Base-by-base conservation (phyloP, 441 rosid genomes). In the Adansonia gregorii region DNA sequence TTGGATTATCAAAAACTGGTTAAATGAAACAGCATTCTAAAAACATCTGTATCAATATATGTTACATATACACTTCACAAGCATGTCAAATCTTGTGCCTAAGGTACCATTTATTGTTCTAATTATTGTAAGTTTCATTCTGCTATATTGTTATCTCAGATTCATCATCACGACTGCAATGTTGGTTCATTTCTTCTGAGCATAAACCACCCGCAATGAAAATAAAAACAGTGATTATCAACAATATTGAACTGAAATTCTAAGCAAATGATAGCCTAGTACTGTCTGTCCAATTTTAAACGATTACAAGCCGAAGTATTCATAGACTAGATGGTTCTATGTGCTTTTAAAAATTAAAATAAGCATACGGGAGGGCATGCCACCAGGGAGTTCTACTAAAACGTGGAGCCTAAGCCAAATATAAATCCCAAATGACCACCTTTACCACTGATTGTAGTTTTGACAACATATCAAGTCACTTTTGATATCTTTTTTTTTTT, bases 51-150 rank as follows among this genome's bases (percentile, higher is more conserved):
- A 35, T 72, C 3, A 0, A 5, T 54, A 8, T n/a, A 54, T 9
- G 17, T 17, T 54, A 8, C 73, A 6, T 24, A 10, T 54, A 19
- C 49, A 17, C 61, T 55, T n/a, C 27, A 10, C 63, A 17, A 72
- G 49, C 49, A 72, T 54, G 48, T 31, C 59, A 24, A 69, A 70
- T 70, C 60, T 49, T 49, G 59, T 51, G 60, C 59, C 60, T 27
- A 70, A 70, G 51, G 74, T 49, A 24, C 43, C 17, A 14, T 69
- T 49, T 22, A 15, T 12, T 51, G 45, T 49, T 70, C 20, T 70
- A 24, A 31, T 51, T 35, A 39, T 35, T 11, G 0, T 9, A 17
- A 31, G 64, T 17, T 72, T 55, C 65, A 39, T 3, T 51, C 43
- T 51, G 59, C 60, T 24, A 9, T 61, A 48, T 48, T 22, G 39